Evolutionary conservation across 139 green algal genomes (phyloP).

Genomic region (Micromonas pusilla): DNA sequence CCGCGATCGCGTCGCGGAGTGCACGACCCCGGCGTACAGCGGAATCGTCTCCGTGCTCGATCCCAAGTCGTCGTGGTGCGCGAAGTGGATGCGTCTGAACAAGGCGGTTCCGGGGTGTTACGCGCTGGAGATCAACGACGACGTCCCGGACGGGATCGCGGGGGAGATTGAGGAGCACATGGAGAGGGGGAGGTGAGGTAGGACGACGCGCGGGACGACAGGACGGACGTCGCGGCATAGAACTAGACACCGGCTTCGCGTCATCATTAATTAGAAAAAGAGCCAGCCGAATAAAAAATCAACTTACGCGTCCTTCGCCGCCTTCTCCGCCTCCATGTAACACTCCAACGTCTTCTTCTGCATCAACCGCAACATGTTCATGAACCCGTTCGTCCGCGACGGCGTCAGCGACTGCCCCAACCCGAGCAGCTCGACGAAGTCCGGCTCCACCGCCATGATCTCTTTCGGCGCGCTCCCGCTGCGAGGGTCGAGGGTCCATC

Average conservation of each 20-base stretch:
- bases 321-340: conserved; percentile 2
- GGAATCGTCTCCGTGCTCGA: conserved; percentile 39
- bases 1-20: conserved; percentile 35
- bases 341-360: conserved; percentile 56
- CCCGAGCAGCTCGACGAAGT: conserved; percentile 86
- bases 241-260: no score
- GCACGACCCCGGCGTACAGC: conserved; percentile 34
- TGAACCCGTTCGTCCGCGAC: conserved; percentile 91
- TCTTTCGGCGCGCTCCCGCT: conserved; percentile 65
- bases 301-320: no score
- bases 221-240: no score
- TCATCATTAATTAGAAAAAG: no score
- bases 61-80: conserved; percentile 33
- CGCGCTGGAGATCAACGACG: conserved; percentile 34
- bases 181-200: not conserved
- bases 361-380: conserved; percentile 70
- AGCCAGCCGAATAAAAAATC: no score
- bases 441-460: conserved; percentile 32
- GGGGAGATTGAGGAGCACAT: not conserved
- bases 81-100: conserved; percentile 32
- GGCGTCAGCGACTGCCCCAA: conserved; percentile 92
- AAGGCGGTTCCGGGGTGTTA: conserved; percentile 38
- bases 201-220: no score
- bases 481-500: no score
- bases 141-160: conserved; percentile 45